Base-by-base conservation (phyloP, 1,139 yeast species). In the Yamadazyma mexicana region DNA sequence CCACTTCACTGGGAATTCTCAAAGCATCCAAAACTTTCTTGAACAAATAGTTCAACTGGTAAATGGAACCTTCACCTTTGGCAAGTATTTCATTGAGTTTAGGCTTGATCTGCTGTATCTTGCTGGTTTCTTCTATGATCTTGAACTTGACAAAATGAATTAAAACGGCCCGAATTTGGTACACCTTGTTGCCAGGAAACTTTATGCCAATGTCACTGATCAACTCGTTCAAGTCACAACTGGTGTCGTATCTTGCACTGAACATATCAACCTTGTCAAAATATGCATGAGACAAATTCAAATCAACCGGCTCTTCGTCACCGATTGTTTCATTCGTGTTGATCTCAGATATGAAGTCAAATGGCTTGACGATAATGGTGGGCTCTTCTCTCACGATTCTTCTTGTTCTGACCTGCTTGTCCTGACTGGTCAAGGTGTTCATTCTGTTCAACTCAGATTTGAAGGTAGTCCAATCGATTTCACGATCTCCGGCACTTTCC, bases 41-140 rank as follows among this genome's bases (percentile, higher is more conserved):
- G 59, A 88, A 86, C 18, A 88, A 62, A 66, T 85, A 81, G 16
- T 92, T 87, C 43, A 91, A 59, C 55, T 88, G 95, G 49, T 77
- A 83, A 1, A 92, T 73, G 1, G 92, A 61, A 7, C 71, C 77
- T 47, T 72, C 74, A 6, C 73, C 72, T 40, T 58, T 59, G 17
- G 47, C 40, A 43, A 67, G 55, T 6, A 72, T 61, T 37, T 71
- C 77, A 17, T 52, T 50, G 36, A 72, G 56, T 44, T 61, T 68
- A 7, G 78, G 78, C 42, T 72, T 73, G 14, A 50, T 48, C 46
- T 66, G 74, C 56, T 61, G 65, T 29, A 73, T 72, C 36, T 58
- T 63, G 6, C 58, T 54, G 14, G 52, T 40, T 44, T 70, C 76
- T 42, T 70, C 75, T 32, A 69, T 59, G 27, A 72, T 61, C 15